phyloP scores from a whole-genome alignment of 805 yeast genomes.

The Suhomyces kilbournensis region DNA sequence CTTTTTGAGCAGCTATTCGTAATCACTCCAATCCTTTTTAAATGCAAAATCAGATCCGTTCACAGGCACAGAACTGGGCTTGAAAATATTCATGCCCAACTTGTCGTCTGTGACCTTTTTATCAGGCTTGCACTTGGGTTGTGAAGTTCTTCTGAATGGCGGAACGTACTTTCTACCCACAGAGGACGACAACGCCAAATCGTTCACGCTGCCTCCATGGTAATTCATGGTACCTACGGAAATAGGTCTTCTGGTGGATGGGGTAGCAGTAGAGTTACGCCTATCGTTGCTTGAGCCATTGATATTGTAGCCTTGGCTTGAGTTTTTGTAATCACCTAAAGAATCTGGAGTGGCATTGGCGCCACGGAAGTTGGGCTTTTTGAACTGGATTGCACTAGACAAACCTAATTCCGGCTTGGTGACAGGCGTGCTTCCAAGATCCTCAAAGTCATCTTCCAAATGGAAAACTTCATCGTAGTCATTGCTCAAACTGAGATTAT shows the following conservation, averaged over 20 bases:
- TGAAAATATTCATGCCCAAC: constrained; percentile 8
- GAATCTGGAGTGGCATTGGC: not conserved
- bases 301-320: not conserved
- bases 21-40: constrained; percentile 28
- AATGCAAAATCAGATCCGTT: constrained; percentile 16
- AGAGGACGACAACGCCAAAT: constrained; percentile 10
- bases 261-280: constrained; percentile 5
- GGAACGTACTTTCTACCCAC: constrained; percentile 63
- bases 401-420: not conserved
- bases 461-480: constrained; percentile 40
- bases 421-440: constrained; percentile 7
- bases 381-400: constrained; percentile 8
- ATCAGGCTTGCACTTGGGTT: constrained; percentile 8
- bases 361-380: constrained; percentile 14
- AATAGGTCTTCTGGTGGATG: constrained; percentile 3
- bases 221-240: not conserved
- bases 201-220: not conserved
- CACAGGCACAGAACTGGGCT: constrained; percentile 23
- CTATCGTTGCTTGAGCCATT: constrained; percentile 1
- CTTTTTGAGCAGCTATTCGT: constrained; percentile 9
- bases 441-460: constrained; percentile 38
- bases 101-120: constrained; percentile 4
- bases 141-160: constrained; percentile 63
- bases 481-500: constrained; percentile 25
- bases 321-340: not conserved